Evolutionary conservation across 1,284 basidiomycete species (phyloP).

Genomic region (Marasmius oreades): DNA sequence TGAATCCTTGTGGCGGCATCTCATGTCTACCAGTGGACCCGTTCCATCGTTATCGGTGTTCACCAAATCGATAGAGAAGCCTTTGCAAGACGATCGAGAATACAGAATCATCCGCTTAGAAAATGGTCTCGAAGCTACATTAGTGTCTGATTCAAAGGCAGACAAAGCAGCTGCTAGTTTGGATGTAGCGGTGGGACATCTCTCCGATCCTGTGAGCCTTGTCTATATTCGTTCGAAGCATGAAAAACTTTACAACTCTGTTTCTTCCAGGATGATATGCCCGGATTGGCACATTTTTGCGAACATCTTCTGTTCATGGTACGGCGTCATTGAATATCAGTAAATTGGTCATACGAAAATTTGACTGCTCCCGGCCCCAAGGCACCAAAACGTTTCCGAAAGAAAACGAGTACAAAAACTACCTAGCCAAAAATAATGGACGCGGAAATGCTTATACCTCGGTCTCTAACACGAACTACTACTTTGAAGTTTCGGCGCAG

Average conservation of each 20-base stretch:
- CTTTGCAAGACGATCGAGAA: conserved; percentile 72
- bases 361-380: conserved; percentile 32
- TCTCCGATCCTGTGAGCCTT: conserved; percentile 83
- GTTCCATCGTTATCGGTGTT: conserved; percentile 51
- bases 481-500: conserved; percentile 88
- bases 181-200: conserved; percentile 93
- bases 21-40: conserved; percentile 23
- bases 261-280: conserved; percentile 68
- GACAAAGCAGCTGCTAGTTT: conserved; percentile 96
- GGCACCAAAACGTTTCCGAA: conserved; percentile 80
- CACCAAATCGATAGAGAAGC: conserved; percentile 69
- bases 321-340: conserved; percentile 18
- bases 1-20: conserved; percentile 19
- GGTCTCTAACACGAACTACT: conserved; percentile 92
- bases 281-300: conserved; percentile 89
- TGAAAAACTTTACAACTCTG: conserved; percentile 2
- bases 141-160: conserved; percentile 84
- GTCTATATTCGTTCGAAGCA: not conserved
- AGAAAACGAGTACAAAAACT: conserved; percentile 93
- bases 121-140: conserved; percentile 85
- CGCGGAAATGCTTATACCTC: conserved; percentile 93
- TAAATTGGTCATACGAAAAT: not conserved
- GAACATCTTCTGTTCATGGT: conserved; percentile 98
- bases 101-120: conserved; percentile 82
- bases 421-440: conserved; percentile 88